Evolutionary conservation across 1,284 basidiomycete species (phyloP), one percentile per base, ranked within the genome.

Genomic region (Ganoderma sinense): DNA sequence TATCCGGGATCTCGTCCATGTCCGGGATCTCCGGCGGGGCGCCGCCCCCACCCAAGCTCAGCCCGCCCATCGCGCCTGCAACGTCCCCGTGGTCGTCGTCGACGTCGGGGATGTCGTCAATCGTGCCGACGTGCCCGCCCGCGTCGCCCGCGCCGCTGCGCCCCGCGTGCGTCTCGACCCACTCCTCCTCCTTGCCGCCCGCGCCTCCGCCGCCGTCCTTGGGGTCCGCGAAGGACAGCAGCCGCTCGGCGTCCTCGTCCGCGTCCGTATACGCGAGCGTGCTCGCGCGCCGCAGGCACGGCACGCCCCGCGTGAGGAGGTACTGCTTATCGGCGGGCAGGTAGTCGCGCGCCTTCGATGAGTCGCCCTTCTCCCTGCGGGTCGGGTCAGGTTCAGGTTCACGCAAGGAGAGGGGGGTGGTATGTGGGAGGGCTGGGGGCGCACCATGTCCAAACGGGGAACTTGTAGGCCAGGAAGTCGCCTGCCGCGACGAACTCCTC

Each of bases 401-500:
- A 20, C 20, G 0, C 36, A 36, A 26, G 0, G 64, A 39, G 39
- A 39, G 1, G 23, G 31, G 48, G 23, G 13, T 14, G 43, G 31
- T 29, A 53, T 20, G 26, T 23, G 31, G 40, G 26, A 26, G 62
- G 39, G 36, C 69, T 62, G 36, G 61, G 55, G 36, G 80, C 93
- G 75, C 76, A 94, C 96, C 96, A 98, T 78, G 91, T 87, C 96
- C 96, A 98, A 40, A 97, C 95, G 20, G 94, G 94, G 82, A 97
- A 98, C 85, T 98, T 98, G 89, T 97, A 98, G 8, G 92, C 87
- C 70, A 98, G 84, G 82, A 97, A 98, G 82, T 98, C 97, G 65
- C 97, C 96, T 2, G 97, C 96, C 41, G 94, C 95, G 41, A 97
- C 95, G 78, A 98, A 98, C 83, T 98, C 97, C 89, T 98, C 97